Conservation (phyloP, 306 rosid genomes). For the Heteromeles arbutifolia region DNA sequence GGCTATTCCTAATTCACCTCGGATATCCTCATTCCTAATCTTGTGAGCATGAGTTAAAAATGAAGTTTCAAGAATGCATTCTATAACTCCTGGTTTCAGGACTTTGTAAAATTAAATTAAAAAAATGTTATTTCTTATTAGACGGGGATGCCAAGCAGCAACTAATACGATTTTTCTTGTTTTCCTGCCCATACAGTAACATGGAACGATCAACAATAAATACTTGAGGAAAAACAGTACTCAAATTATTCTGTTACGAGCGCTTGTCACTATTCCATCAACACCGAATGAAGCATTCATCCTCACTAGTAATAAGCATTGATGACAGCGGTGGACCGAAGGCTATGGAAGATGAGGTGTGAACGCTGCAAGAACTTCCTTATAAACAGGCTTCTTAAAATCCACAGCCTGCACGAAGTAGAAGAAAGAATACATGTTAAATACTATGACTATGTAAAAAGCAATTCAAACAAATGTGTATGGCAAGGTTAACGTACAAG, state of each 20-base stretch:
- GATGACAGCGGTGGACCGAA: background rate
- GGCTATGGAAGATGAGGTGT: slow-evolving; percentile 49
- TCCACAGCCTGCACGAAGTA: slow-evolving; percentile 60
- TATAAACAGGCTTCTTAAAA: slow-evolving; percentile 90
- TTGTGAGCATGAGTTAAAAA: no score
- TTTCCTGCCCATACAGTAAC: background rate
- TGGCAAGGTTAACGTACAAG: slow-evolving; percentile 41
- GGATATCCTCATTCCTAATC: no score
- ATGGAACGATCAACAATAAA: background rate
- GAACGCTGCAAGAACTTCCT: slow-evolving; percentile 58
- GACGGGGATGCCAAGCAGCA: no score
- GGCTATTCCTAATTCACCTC: no score
- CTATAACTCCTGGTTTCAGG: no score
- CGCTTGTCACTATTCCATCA: background rate
- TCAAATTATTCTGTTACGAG: background rate
- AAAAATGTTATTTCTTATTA: no score
- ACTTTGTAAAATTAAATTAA: no score
- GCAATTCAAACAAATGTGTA: background rate
- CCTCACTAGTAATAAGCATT: background rate
- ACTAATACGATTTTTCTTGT: background rate
- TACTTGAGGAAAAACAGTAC: background rate
- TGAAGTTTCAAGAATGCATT: no score
- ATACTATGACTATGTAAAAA: background rate
- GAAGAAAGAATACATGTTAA: background rate
- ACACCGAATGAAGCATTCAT: background rate